phyloP scores from a whole-genome alignment of 768 basidiomycete genomes.

The Rhodotorula toruloides region DNA sequence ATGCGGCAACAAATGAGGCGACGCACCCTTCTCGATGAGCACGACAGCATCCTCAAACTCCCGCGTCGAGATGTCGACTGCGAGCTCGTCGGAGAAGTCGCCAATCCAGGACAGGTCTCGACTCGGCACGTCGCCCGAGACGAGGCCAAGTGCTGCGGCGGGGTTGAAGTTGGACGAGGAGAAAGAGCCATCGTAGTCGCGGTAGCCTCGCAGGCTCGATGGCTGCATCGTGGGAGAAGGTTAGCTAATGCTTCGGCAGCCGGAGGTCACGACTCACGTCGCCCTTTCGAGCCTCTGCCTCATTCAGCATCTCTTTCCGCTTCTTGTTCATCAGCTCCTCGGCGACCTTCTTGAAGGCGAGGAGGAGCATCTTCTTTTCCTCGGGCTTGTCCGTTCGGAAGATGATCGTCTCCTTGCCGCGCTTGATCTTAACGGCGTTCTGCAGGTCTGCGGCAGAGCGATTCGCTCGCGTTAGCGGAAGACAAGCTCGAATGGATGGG shows the following conservation, averaged over 20 bases:
- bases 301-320: slow-evolving; percentile 63
- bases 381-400: slow-evolving; percentile 74
- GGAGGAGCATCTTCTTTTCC: slow-evolving; percentile 80
- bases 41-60: slow-evolving; percentile 83
- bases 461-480: slow-evolving; percentile 12
- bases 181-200: slow-evolving; percentile 32
- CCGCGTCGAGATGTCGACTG: slow-evolving; percentile 80
- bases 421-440: slow-evolving; percentile 93
- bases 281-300: slow-evolving; percentile 67
- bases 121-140: slow-evolving; percentile 68
- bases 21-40: slow-evolving; percentile 72
- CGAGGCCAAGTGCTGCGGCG: slow-evolving; percentile 26
- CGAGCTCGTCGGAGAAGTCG: slow-evolving; percentile 85
- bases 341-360: slow-evolving; percentile 82
- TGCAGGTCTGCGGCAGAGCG: slow-evolving; percentile 56
- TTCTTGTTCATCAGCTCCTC: slow-evolving; percentile 83
- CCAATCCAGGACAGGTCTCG: slow-evolving; percentile 78
- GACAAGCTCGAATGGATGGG: not conserved
- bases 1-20: not conserved
- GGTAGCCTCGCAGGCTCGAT: slow-evolving; percentile 15
- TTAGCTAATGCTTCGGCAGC: not conserved
- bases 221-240: not conserved
- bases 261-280: slow-evolving; percentile 23
- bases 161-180: slow-evolving; percentile 29
- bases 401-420: slow-evolving; percentile 89